Base-by-base conservation (phyloP, 2,329 filamentous ascomycete species). In the Colletotrichum chlorophyti region DNA sequence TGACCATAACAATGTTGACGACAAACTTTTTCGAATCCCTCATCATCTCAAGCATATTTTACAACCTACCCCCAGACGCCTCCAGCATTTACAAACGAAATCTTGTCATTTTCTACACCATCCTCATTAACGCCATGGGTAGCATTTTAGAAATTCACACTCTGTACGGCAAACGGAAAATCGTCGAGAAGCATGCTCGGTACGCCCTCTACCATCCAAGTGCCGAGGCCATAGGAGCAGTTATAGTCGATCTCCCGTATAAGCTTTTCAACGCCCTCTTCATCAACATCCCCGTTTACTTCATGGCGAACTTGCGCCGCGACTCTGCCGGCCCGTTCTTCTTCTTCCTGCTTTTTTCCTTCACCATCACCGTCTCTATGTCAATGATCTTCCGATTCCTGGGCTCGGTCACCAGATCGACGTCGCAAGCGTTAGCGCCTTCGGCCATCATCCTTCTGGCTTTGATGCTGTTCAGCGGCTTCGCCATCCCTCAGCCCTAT, bases 201-300 rank as follows among this genome's bases (percentile, higher is more conserved):
- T 69, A 70, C 34, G 68, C 68, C 4, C 62, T 70, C 10, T 75
- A 75, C 53, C 72, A 74, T 21, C 73, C 74, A 0, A 32, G 38
- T 23, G 17, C 49, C 9, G 60, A 62, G 17, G 60, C 60, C 1
- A 26, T 57, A 1, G 58, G 51, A 2, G 53, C 51, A 1, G 45
- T 53, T 21, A 26, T 62, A 12, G 43, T 53, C 10, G 57, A 58
- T 5, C 31, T 62, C 0, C 60, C 60, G 47, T 63, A 72, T 71
- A 79, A 65, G 71, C 72, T 65, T 1, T 6, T 63, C 0, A 85
- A 85, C 61, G 72, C 82, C 1, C 74, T 88, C 54, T 72, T 77
- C 9, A 88, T 87, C 77, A 88, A 88, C 65, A 42, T 87, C 47
- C 78, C 81, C 1, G 69, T 89, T 0, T 90, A 90, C 72, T 89